These are phyloP conservation scores for Plasmodium berghei DNA, from an alignment of 169 alveolate genomes.

Conservation along the genomic window DNA sequence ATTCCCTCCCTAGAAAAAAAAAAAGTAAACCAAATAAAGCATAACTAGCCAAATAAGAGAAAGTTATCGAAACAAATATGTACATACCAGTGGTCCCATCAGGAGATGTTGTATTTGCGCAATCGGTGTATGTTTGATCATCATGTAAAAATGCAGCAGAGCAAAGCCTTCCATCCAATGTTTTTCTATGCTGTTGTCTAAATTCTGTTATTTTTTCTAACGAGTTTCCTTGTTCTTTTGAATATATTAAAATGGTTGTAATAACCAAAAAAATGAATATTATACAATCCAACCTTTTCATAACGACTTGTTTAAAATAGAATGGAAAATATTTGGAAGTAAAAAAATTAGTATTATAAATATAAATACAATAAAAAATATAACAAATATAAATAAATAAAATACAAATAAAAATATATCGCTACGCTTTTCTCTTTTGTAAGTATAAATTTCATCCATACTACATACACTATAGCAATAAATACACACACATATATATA, in stretches of 20 bases:
- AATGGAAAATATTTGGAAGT: no score
- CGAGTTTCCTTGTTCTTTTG: conserved; percentile 13
- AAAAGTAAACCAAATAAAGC: background rate
- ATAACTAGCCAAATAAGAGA: background rate
- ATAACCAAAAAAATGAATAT: conserved; percentile 14
- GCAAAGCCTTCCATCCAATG: conserved; percentile 92
- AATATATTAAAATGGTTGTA: background rate
- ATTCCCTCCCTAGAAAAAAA: conserved; percentile 84
- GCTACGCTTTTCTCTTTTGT: no score
- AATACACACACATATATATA: no score
- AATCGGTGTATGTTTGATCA: conserved; percentile 91
- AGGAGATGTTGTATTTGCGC: conserved; percentile 91
- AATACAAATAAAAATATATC: no score
- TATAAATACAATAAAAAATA: no score
- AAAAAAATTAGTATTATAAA: no score
- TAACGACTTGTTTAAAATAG: background rate
- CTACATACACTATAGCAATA: no score
- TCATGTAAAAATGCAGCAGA: conserved; percentile 92
- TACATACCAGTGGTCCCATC: conserved; percentile 90
- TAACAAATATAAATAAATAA: no score
- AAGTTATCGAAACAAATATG: background rate
- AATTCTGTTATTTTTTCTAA: conserved; percentile 85
- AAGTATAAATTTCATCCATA: no score
- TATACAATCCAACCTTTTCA: conserved; percentile 15
- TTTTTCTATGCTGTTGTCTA: conserved; percentile 88